Evolutionary conservation across 495 filamentous ascomycete genomes (phyloP), one percentile per base, ranked within the genome.

Genomic region (Endocarpon pusillum): DNA sequence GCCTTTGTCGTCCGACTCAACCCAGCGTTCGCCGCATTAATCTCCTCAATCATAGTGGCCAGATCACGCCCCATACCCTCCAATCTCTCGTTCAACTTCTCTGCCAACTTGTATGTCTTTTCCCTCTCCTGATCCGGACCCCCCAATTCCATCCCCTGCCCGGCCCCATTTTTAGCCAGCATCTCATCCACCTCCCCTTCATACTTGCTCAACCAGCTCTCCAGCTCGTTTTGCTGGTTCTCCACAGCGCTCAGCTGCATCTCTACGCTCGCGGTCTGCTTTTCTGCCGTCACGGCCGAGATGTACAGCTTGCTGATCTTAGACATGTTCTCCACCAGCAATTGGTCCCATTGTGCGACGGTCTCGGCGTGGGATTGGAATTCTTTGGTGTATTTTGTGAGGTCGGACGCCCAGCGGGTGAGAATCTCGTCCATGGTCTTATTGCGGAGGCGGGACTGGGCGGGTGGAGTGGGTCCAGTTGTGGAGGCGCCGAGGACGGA

Each of bases 381-480:
- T 29, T 93, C 81, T 48, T 87, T 84, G 49, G 94, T 86, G 49
- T 96, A 94, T 47, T 91, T 89, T 37, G 81, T 75, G 19, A 96
- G 69, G 48, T 96, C 89, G 0, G 81, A 78, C 0, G 89, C 89
- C 91, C 91, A 99, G 12, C 82, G 72, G n/a, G 80, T 94, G 46
- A 99, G 84, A 43, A 99, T 96, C 52, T 99, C 91, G 47, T 96
- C 89, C 87, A 99, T 96, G 1, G 87, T 91, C 60, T 92, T 96
- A 51, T 93, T 92, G 61, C 91, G 93, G 15, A 99, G 61, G 9
- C 89, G 81, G 1, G 87, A 87, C 44, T 82, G 69, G 15, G 76
- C 68, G 11, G 69, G 59, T n/a, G 85, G 81, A 2, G 71, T 50
- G 4, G 82, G 84, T 0, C 84, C 85, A 25, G 69, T 56, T 15